Base-by-base conservation (phyloP, 1,284 basidiomycete genomes). In the Rhodotorula sp. region DNA sequence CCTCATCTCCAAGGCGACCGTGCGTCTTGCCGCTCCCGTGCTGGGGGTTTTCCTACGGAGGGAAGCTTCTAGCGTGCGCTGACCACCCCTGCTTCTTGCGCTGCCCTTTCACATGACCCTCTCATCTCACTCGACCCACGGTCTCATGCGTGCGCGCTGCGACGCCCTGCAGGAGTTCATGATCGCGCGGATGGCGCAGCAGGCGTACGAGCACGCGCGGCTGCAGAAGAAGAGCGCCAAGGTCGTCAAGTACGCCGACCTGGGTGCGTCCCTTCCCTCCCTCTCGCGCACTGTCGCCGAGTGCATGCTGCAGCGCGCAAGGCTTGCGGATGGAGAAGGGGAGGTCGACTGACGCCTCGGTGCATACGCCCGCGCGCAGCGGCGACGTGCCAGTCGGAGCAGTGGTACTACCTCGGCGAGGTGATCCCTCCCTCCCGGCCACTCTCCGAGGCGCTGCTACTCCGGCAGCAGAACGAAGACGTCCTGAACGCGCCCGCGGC, bases 1-100 rank as follows among this genome's bases (percentile, higher is more conserved):
- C 64, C 78, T 84, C 72, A 79, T 84, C 37, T 77, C 81, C 27
- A 80, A 83, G 37, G 82, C 83, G 25, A 81, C 83, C 21, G 82
- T 83, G 51, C 71, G 82, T 78, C n/a, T n/a, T n/a, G n/a, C n/a
- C n/a, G n/a, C n/a, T n/a, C n/a, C n/a, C n/a, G n/a, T n/a, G n/a
- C n/a, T n/a, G n/a, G n/a, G n/a, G n/a, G 25, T 7, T n/a, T 4
- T 3, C 5, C 36, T 50, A 0, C 27, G 21, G 1, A 3, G 25
- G 27, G 29, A 1, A 13, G 32, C 21, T 13, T 9, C 22, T n/a
- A 21, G 51, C 48, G 37, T 46, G 22, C 17, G 12, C 60, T 37
- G 34, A 22, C 21, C 17, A 9, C n/a, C 32, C 19, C 25, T 8
- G n/a, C 27, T 37, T 9, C 41, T 60, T 19, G 44, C 27, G 1